phyloP scores from a whole-genome alignment of 306 rosid species.

The Trifolium dubium region DNA sequence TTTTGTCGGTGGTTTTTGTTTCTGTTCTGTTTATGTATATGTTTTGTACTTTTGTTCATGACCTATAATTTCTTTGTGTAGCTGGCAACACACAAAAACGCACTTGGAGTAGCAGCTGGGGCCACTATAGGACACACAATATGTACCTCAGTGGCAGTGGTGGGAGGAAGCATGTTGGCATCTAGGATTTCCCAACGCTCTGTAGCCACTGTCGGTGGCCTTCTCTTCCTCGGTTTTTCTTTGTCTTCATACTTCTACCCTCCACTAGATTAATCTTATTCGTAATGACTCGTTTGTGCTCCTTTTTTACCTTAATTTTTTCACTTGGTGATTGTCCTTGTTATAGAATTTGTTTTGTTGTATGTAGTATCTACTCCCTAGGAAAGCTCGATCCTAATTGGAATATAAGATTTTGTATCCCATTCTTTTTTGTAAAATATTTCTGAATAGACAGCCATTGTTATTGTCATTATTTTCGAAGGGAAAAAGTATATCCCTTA shows the following conservation, averaged over 20 bases:
- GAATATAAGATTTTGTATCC: conserved; percentile 39
- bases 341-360: conserved; percentile 36
- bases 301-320: conserved; percentile 34
- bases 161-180: conserved; percentile 97
- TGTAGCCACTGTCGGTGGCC: conserved; percentile 93
- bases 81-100: conserved; percentile 98
- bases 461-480: conserved; percentile 6
- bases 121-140: conserved; percentile 94
- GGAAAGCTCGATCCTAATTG: conserved; percentile 40
- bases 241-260: conserved; percentile 94
- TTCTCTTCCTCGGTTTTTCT: conserved; percentile 95
- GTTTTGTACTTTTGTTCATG: conserved; percentile 5
- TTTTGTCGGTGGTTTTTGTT: conserved; percentile 11
- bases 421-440: conserved; percentile 54
- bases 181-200: conserved; percentile 96
- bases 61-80: conserved; percentile 43
- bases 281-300: conserved; percentile 35
- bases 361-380: conserved; percentile 38
- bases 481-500: conserved; percentile 18
- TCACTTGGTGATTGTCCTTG: conserved; percentile 5
- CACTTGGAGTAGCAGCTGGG: conserved; percentile 92
- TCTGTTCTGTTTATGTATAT: not conserved
- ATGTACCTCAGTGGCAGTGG: conserved; percentile 94
- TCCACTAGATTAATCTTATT: conserved; percentile 64
- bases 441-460: conserved; percentile 7